Evolutionary conservation across 2,329 filamentous ascomycete genomes (phyloP), one percentile per base, ranked within the genome.

Genomic region (Fusarium haematococcum): DNA sequence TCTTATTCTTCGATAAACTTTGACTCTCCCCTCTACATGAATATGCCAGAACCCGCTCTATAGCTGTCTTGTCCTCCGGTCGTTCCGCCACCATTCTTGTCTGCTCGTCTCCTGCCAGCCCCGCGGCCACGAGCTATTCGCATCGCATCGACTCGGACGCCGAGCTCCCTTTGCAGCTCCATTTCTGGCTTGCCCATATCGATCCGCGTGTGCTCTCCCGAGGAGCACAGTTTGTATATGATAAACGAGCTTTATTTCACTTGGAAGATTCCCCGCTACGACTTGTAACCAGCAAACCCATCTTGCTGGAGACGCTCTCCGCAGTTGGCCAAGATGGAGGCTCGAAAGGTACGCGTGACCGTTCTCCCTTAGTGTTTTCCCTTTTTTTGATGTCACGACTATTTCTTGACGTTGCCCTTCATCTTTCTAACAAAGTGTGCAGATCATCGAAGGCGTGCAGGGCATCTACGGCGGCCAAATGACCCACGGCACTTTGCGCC

Each of bases 391-490:
- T 25, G 10, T 25, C 50, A 39, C 18, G 25, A 45, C 25, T 35
- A 45, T 16, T 20, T 5, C 25, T 35, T 45, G n/a, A 6, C 16
- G 11, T 45, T 61, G 5, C 37, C 18, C 14, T 60, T 58, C 35
- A 62, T 35, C 52, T 30, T 61, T 50, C 78, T 80, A 63, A 81
- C 68, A 20, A 52, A 52, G 58, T 25, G 58, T 52, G 58, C 65
- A 88, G 86, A 82, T 86, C 67, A 80, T 87, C 77, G 89, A 93
- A 71, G 84, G 89, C 80, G 90, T 92, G 66, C 88, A 90, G 73
- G 88, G 89, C 78, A 86, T 91, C 73, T 87, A 89, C 73, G 87
- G 87, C 63, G 91, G 91, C 78, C 86, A 89, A 75, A 86, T 86
- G 61, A 88, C 88, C 35, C 84, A 83, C 27, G 90, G 90, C 71